These are phyloP conservation scores for Aspergillus hiratsukae DNA, from an alignment of 2,329 filamentous ascomycete species.

Conservation along the genomic window DNA sequence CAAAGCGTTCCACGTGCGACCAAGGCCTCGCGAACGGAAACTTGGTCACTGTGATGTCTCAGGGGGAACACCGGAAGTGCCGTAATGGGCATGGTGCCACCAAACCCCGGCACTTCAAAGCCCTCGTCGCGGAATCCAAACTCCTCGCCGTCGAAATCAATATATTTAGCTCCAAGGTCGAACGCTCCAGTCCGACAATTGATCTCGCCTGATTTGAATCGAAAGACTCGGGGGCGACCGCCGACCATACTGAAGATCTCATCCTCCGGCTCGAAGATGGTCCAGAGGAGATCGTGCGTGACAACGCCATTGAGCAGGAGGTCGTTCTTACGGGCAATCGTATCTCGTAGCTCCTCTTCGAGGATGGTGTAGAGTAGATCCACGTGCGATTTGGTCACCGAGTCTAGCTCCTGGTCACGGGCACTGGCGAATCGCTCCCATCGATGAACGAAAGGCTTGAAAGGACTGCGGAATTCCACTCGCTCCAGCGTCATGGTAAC, in stretches of 20 bases:
- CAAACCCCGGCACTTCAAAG: slow-evolving; percentile 9
- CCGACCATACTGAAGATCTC: slow-evolving; percentile 7
- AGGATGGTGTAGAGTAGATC: slow-evolving; percentile 47
- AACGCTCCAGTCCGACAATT: slow-evolving; percentile 7
- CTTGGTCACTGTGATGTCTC: slow-evolving; percentile 40
- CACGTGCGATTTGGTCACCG: slow-evolving; percentile 45
- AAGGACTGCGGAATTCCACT: slow-evolving; percentile 58
- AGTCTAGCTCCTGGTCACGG: slow-evolving; percentile 41
- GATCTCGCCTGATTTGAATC: neutral
- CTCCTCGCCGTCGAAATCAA: slow-evolving; percentile 18
- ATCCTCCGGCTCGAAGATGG: slow-evolving; percentile 33
- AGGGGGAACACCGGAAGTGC: slow-evolving; percentile 43
- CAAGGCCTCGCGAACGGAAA: slow-evolving; percentile 36
- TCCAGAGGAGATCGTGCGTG: slow-evolving; percentile 46
- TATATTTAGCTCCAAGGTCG: slow-evolving; percentile 4
- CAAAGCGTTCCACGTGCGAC: slow-evolving; percentile 45
- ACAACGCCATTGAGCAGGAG: slow-evolving; percentile 52
- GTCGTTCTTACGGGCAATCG: slow-evolving; percentile 49
- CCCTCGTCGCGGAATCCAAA: slow-evolving; percentile 12
- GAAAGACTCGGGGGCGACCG: slow-evolving; percentile 9
- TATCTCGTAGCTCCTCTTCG: slow-evolving; percentile 48
- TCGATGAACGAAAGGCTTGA: slow-evolving; percentile 62
- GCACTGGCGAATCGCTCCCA: slow-evolving; percentile 50
- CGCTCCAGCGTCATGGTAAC: slow-evolving; percentile 57
- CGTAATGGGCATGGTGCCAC: slow-evolving; percentile 40